Evolutionary conservation across 805 yeast species (phyloP).

Genomic region (Wickerhamiella azyma): DNA sequence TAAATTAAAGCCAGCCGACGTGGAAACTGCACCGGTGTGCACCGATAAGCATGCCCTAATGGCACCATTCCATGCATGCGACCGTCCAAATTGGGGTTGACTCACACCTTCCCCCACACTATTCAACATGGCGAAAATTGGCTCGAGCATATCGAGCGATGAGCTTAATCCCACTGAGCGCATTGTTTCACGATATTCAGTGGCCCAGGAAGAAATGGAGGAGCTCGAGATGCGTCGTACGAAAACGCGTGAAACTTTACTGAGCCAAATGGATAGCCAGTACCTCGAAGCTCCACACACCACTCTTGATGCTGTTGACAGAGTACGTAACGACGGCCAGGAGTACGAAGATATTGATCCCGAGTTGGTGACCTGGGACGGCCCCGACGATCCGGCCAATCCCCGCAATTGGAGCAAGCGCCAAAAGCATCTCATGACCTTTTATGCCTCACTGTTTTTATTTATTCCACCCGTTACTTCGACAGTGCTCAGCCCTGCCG

Average conservation of each 20-base stretch:
- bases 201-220: conserved; percentile 31
- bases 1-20: no score
- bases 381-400: conserved; percentile 42
- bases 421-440: conserved; percentile 33
- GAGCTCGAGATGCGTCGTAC: conserved; percentile 32
- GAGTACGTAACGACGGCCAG: conserved; percentile 31
- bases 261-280: conserved; percentile 13
- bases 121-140: background rate
- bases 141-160: background rate
- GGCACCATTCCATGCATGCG: no score
- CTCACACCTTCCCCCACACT: no score
- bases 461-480: conserved; percentile 50
- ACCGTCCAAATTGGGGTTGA: no score
- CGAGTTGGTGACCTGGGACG: conserved; percentile 56
- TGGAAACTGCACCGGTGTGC: no score
- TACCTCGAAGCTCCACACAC: conserved; percentile 15
- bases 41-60: no score
- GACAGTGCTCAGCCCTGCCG: conserved; percentile 49
- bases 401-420: conserved; percentile 48
- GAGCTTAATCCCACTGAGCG: background rate
- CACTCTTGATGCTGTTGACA: conserved; percentile 19
- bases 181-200: conserved; percentile 12
- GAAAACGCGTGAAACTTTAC: conserved; percentile 34
- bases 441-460: conserved; percentile 40
- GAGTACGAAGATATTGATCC: conserved; percentile 47